Evolutionary conservation across 306 rosid species (phyloP), one percentile per base, ranked within the genome.

Genomic region (Dryas drummondii): DNA sequence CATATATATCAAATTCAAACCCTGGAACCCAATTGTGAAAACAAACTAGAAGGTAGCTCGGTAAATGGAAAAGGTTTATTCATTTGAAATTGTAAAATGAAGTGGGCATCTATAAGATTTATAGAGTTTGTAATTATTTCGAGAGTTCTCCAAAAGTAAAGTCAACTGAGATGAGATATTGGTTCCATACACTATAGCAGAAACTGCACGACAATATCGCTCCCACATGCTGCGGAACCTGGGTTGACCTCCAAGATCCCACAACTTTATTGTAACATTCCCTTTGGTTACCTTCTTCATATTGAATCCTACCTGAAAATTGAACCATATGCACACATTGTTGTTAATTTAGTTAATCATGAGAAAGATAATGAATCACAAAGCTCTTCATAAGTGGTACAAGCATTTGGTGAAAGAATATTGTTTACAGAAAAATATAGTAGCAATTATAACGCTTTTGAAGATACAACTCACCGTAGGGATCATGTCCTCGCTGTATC

Each of bases 161-260:
- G 67, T 13, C 27, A 52, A 82, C 22, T 53, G 74, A 64, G 71
- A 82, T 8, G 64, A 72, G 41, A 78, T 76, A 78, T 71, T 55
- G 16, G 70, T 56, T 71, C 27, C 88, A 71, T 92, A 92, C 97
- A 92, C 94, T 76, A 92, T 90, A 58, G 97, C 97, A 72, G 97
- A 90, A 81, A 90, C 97, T 0, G 97, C 91, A 66, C 97, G 96
- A 62, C 97, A 92, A 75, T 92, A 92, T 57, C 97, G 88, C 73
- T 92, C 97, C 97, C 97, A 92, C 97, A 90, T 90, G 91, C 96
- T 92, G 82, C 96, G 96, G 83, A 92, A 92, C 83, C 97, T 88
- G 68, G 97, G 97, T 71, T 92, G 97, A 47, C 97, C 97, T 81
- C 97, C 97, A 76, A 92, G 94, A 88, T 92, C 97, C 97, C 97